Evolutionary conservation across 2,329 filamentous ascomycete genomes (phyloP).

Genomic region (Thermothelomyces thermophilus): DNA sequence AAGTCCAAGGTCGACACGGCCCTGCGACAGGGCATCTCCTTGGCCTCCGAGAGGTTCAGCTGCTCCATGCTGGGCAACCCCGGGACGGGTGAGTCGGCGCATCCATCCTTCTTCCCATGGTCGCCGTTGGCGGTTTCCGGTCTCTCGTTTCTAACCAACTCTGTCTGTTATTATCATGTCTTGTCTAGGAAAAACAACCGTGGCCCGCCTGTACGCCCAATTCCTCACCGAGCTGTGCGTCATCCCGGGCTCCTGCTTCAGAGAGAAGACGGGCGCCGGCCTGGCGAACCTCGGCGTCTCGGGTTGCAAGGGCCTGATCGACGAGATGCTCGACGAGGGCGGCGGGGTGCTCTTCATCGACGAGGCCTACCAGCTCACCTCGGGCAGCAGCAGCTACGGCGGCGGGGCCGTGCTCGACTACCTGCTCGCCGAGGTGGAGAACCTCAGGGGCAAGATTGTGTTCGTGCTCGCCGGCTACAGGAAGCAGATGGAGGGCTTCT

Average conservation of each 20-base stretch:
- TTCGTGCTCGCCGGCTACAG: conserved; percentile 69
- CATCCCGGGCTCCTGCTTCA: conserved; percentile 52
- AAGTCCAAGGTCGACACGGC: conserved; percentile 57
- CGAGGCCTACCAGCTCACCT: conserved; percentile 68
- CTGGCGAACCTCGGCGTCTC: conserved; percentile 57
- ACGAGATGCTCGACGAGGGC: conserved; percentile 48
- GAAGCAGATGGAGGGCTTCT: conserved; percentile 71
- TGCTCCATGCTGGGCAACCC: conserved; percentile 64
- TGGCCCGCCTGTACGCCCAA: conserved; percentile 62
- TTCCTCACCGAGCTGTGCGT: conserved; percentile 58
- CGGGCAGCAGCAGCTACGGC: conserved; percentile 47
- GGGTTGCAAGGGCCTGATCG: conserved; percentile 50
- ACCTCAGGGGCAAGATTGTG: conserved; percentile 60
- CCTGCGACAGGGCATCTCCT: conserved; percentile 49
- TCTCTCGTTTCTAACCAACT: not conserved
- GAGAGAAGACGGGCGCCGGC: conserved; percentile 62
- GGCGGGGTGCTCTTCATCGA: conserved; percentile 73
- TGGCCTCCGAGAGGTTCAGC: conserved; percentile 55
- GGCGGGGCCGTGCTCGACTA: conserved; percentile 62
- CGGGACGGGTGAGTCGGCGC: conserved; percentile 62
- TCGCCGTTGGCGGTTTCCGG: not conserved
- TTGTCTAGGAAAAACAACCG: conserved; percentile 60
- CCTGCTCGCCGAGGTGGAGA: conserved; percentile 66
- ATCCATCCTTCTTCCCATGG: conserved; percentile 13
- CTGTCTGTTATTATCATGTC: conserved; percentile 3